Base-by-base conservation (phyloP, 2,329 filamentous ascomycete genomes). In the Paraconiothyrium sp. region DNA sequence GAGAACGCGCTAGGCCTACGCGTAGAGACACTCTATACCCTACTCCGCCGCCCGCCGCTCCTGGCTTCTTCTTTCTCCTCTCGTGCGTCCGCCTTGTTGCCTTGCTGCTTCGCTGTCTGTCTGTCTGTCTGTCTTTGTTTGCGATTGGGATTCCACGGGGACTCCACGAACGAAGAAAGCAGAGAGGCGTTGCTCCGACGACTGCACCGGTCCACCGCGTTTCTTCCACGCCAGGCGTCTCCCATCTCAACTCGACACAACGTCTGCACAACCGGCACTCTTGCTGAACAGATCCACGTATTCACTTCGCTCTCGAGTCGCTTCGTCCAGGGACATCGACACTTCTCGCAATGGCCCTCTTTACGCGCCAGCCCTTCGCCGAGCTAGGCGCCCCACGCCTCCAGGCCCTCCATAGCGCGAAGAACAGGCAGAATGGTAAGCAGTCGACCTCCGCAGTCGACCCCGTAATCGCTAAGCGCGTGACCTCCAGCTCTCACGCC, bases 391-490 rank as follows among this genome's bases (percentile, higher is more conserved):
- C 84, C 69, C 82, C 88, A 59, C 88, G 92, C 68, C 84, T 94
- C 30, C 90, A 92, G 78, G 88, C 84, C 66, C 82, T 94, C 71
- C 89, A 89, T 30, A 92, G 88, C 79, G 80, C 90, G 54, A 94
- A 93, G 84, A 94, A 94, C 78, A 85, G 89, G 78, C 91, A 94
- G 73, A 86, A 86, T 81, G 82, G 84, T 86, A 82, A 71, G 77
- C 60, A 58, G 27, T 54, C 35, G 46, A 54, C 47, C 48, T 44
- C 43, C 34, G 51, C 41, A 44, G 30, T 46, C 16, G 47, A 32
- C 22, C 47, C 49, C 41, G n/a, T 34, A 46, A 56, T 55, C 20
- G 62, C 69, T 74, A 65, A 76, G 70, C 69, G 58, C 58, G 55
- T 61, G n/a, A 58, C 55, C 59, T 34, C 37, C 50, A 80, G 70